Percentiles rank a stretch among this genome's conserved stretches.
Conservation (phyloP, 768 basidiomycete genomes). For the Suillus decipiens region DNA sequence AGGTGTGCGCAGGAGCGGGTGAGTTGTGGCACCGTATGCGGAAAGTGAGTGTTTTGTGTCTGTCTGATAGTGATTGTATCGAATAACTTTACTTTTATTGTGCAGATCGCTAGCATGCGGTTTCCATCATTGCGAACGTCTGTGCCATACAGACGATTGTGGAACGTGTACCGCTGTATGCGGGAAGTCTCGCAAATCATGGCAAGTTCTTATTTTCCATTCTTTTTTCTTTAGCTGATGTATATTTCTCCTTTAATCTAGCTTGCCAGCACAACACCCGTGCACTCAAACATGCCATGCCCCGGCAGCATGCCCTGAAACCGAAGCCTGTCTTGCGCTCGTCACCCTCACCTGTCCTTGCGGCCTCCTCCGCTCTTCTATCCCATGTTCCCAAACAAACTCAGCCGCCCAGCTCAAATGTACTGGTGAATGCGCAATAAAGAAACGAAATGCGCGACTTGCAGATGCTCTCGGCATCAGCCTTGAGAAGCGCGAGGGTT, state of each 20-base stretch:
- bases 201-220: slow-evolving; percentile 45
- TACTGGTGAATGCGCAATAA: slow-evolving; percentile 78
- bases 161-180: slow-evolving; percentile 76
- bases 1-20: slow-evolving; percentile 81
- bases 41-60: slow-evolving; percentile 52
- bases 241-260: slow-evolving; percentile 23
- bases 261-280: slow-evolving; percentile 70
- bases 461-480: slow-evolving; percentile 93
- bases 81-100: slow-evolving; percentile 5
- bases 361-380: slow-evolving; percentile 73
- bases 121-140: slow-evolving; percentile 81
- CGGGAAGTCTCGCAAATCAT: slow-evolving; percentile 84
- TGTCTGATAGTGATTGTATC: background rate
- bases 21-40: slow-evolving; percentile 82
- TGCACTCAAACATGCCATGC: slow-evolving; percentile 86
- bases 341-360: slow-evolving; percentile 80
- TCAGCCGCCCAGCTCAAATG: slow-evolving; percentile 59
- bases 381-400: slow-evolving; percentile 66
- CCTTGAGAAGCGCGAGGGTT: slow-evolving; percentile 42
- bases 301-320: slow-evolving; percentile 81
- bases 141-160: slow-evolving; percentile 84
- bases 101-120: slow-evolving; percentile 75
- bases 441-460: slow-evolving; percentile 83
- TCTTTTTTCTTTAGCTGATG: background rate
- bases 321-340: slow-evolving; percentile 69